Evolutionary conservation across 2,329 filamentous ascomycete genomes (phyloP), one percentile per base, ranked within the genome.

Genomic region (Ophiostoma angusticollis): DNA sequence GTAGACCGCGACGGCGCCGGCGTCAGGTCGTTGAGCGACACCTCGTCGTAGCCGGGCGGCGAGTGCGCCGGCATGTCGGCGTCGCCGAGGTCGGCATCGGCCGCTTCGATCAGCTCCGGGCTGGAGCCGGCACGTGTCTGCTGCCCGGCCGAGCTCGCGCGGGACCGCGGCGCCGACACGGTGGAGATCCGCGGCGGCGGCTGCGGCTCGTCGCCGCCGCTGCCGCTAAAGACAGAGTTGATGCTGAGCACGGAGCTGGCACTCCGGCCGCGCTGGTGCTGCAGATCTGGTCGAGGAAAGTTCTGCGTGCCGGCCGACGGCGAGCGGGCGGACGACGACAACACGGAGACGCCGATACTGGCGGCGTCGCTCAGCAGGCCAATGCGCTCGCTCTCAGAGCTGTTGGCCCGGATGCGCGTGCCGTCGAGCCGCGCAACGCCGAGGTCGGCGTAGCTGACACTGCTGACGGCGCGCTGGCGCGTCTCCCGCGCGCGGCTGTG

Each of bases 381-480:
- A 31, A 78, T 63, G 22, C 75, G 65, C 53, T 89, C 81, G 50
- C 78, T 84, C 48, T 86, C 82, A 14, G 66, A 68, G 45, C 80
- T 86, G 51, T 78, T 80, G 25, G 79, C 80, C 22, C 84, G 70
- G 21, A 91, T 59, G 32, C 84, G 67, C 1, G 80, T 84, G 35
- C 84, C 84, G 50, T 91, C 84, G 50, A 83, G 81, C 31, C 80
- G 68, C 1, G 80, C 82, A 12, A 87, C 72, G 24, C 84, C 84
- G 5, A 91, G 58, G 30, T 84, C 80, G 9, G 72, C 80, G 50
- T 91, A 91, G 31, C 77, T 76, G 14, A 91, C 84, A 40, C 76
- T 79, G 31, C 80, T 83, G 4, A 85, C 76, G 13, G 80, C 70
- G 19, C 79, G 68, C 41, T 80, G 72, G 14, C 82, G 68, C 44